Evolutionary conservation across 2,329 filamentous ascomycete species (phyloP).

Genomic region (Scolecobasidium constrictum): DNA sequence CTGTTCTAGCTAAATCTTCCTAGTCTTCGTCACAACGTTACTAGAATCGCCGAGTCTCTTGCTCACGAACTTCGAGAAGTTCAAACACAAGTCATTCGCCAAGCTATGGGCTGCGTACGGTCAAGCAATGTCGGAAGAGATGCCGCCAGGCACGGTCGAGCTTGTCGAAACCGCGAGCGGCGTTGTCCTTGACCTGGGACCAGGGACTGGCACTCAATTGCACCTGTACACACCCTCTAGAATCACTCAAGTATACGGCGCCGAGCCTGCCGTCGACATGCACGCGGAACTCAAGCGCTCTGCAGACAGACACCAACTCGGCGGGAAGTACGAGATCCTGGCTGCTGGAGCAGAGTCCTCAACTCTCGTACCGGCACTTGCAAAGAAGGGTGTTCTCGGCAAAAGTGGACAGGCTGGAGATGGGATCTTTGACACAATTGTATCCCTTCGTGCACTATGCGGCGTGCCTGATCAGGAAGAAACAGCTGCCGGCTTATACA

Average conservation of each 20-base stretch:
- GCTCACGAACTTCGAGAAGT: conserved; percentile 3
- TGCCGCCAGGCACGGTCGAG: conserved; percentile 20
- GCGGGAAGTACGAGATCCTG: conserved; percentile 39
- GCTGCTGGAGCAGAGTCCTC: conserved; percentile 35
- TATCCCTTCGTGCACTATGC: conserved; percentile 44
- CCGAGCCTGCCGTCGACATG: conserved; percentile 40
- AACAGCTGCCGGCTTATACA: conserved; percentile 37
- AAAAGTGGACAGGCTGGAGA: conserved; percentile 15
- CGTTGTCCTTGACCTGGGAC: conserved; percentile 29
- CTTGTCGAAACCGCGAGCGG: conserved; percentile 21
- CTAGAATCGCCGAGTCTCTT: conserved; percentile 7
- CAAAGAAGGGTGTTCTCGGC: conserved; percentile 29
- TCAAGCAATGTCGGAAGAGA: conserved; percentile 23
- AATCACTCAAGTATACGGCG: conserved; percentile 37
- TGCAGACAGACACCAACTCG: conserved; percentile 30
- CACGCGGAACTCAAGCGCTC: conserved; percentile 33
- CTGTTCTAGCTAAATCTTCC: neutral
- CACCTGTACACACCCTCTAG: conserved; percentile 30
- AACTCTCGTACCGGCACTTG: conserved; percentile 33
- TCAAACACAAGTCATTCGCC: conserved; percentile 9
- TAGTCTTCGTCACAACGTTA: conserved; percentile 1
- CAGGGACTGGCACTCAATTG: conserved; percentile 42
- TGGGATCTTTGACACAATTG: conserved; percentile 43
- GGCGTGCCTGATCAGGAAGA: conserved; percentile 38
- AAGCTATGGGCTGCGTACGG: conserved; percentile 13